Base-by-base conservation (phyloP, 495 filamentous ascomycete species). In the Aspergillus nidulans region DNA sequence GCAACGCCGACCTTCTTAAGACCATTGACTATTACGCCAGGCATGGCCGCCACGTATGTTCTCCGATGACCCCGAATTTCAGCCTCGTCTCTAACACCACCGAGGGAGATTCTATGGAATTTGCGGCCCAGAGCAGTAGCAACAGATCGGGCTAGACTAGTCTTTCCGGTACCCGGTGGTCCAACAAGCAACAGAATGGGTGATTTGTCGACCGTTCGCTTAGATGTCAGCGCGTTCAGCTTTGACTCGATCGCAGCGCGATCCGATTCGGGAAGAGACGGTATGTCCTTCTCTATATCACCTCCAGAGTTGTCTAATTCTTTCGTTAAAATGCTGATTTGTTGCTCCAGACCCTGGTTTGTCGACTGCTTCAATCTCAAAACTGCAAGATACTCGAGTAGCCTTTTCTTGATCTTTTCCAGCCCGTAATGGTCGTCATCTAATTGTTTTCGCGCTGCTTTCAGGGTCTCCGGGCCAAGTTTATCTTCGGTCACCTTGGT, bases 41-140 rank as follows among this genome's bases (percentile, higher is more conserved):
- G 95, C 94, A 99, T 97, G 45, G 95, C 95, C 12, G 95, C 95
- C 51, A 99, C 94, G 67, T 99, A 99, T 2, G 95, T 99, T 46
- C 95, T 82, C 40, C 95, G 83, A 71, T 99, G 95, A 6, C 95
- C 95, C 44, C 95, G 80, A 56, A 99, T 97, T 72, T 97, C 95
- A 6, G 95, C 95, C 67, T 99, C 95, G 61, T 97, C 95, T 24
- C 92, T 75, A 18, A 99, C 92, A 62, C 95, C 95, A 49, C 95
- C 95, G 19, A 99, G 85, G 24, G 94, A 97, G 56, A 99, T 97
- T 26, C 95, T 84, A 67, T 97, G 92, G 72, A 99, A 99, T 65
- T 97, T 95, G 52, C 95, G 82, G 5, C 92, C 92, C 18, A 99
- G 80, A 9, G 95, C 91, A 12, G 86, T 86, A 13, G 95, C 95